These are phyloP conservation scores for Oryza australiensis DNA, from an alignment of 176 grass and related monocot genomes.

Conservation along the genomic window DNA sequence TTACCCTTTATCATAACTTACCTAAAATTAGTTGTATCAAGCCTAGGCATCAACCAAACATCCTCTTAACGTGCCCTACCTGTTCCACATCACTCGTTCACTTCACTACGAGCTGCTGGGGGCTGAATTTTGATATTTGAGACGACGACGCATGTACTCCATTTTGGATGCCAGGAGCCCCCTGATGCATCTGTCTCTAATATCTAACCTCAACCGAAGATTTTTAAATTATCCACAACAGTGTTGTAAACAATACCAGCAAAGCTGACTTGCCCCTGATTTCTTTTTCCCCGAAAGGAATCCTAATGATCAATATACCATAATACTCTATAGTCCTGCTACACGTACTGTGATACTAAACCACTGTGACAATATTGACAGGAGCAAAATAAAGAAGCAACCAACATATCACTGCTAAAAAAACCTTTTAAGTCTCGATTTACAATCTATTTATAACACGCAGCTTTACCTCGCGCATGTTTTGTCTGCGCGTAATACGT, in stretches of 20 bases:
- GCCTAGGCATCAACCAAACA: no score
- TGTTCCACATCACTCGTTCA: no score
- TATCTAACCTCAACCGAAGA: neutral
- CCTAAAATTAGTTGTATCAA: no score
- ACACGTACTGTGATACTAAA: neutral
- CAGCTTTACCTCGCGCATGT: neutral
- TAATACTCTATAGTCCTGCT: neutral
- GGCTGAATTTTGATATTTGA: neutral
- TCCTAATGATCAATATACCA: neutral
- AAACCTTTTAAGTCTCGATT: no score
- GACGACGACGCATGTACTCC: neutral
- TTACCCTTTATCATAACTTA: no score
- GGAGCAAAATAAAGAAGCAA: neutral
- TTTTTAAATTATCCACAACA: neutral
- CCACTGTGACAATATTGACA: no score
- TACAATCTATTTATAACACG: no score
- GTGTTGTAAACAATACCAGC: neutral
- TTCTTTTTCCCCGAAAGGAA: neutral
- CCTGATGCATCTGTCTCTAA: constrained; percentile 41
- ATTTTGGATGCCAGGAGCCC: neutral
- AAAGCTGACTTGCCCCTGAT: neutral
- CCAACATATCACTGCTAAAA: no score
- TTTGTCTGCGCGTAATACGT: neutral
- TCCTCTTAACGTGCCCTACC: no score
- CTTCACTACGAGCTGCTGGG: neutral